These are phyloP conservation scores for Penicillium nordicum DNA, from an alignment of 2,329 filamentous ascomycete species.

Conservation along the genomic window DNA sequence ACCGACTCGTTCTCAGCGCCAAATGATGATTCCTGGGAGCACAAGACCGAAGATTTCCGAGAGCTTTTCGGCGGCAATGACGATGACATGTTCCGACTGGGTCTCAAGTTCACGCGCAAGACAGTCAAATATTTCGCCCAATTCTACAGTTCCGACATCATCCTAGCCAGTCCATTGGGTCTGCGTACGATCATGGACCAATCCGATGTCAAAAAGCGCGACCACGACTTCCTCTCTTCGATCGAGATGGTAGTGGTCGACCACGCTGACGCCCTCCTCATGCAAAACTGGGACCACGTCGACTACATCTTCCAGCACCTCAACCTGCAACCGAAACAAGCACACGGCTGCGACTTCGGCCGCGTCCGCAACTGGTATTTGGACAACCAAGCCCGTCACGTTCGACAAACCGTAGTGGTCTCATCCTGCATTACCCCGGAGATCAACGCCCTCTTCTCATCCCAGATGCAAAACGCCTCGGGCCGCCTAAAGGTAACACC, in stretches of 20 bases:
- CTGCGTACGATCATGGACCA: conserved; percentile 87
- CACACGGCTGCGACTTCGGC: conserved; percentile 90
- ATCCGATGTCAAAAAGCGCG: conserved; percentile 65
- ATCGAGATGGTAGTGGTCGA: conserved; percentile 89
- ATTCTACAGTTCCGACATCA: conserved; percentile 95
- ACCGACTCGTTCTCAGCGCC: conserved; percentile 74
- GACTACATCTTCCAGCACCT: conserved; percentile 88
- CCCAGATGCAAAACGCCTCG: conserved; percentile 73
- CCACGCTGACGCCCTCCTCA: conserved; percentile 86
- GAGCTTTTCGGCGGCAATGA: conserved; percentile 92
- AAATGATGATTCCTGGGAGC: conserved; percentile 64
- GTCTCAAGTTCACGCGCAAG: conserved; percentile 95
- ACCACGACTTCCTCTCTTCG: conserved; percentile 89
- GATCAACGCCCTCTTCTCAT: conserved; percentile 73
- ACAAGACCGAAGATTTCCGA: conserved; percentile 80
- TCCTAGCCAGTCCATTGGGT: conserved; percentile 85
- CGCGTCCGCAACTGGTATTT: conserved; percentile 89
- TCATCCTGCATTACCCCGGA: conserved; percentile 85
- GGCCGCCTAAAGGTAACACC: conserved; percentile 73
- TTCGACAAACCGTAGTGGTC: conserved; percentile 81
- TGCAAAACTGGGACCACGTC: conserved; percentile 98
- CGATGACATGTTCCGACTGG: conserved; percentile 93
- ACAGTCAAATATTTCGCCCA: conserved; percentile 91
- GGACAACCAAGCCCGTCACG: conserved; percentile 74
- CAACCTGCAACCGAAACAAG: conserved; percentile 83